A percentile compares a stretch with the other conserved stretches of the same genome.
These are phyloP conservation scores for Gaeumannomyces sp. DNA, from an alignment of 2,329 filamentous ascomycete species.

Conservation along the genomic window DNA sequence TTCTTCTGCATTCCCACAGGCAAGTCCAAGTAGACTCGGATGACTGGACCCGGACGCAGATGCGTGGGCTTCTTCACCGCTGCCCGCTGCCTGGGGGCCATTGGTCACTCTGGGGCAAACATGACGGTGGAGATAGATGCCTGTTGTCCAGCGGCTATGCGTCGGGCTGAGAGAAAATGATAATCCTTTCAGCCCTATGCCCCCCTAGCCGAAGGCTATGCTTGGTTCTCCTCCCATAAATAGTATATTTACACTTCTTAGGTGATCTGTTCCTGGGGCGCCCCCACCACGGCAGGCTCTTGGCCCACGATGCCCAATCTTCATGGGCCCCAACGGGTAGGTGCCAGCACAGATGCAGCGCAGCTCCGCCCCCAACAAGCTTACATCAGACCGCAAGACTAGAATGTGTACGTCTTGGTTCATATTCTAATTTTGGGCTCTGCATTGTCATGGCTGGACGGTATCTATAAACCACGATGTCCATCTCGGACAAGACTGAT, in stretches of 20 bases:
- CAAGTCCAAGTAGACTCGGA: constrained; percentile 34
- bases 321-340: not conserved
- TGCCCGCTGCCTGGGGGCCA: not conserved
- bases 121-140: not conserved
- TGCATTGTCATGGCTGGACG: not conserved
- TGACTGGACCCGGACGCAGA: constrained; percentile 2
- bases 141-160: not conserved
- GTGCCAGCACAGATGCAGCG: not conserved
- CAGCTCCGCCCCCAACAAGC: no score
- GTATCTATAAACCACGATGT: not conserved
- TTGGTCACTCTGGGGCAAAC: not conserved
- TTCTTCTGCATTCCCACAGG: constrained; percentile 54
- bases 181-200: not conserved
- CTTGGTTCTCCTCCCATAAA: not conserved
- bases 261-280: not conserved
- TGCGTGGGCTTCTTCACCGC: no score
- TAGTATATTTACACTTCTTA: not conserved
- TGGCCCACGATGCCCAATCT: not conserved
- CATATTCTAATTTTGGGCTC: not conserved
- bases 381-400: no score
- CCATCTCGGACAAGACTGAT: not conserved
- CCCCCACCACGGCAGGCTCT: not conserved
- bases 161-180: not conserved
- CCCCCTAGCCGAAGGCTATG: not conserved
- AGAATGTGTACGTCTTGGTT: no score